phyloP scores from a whole-genome alignment of 202 grass and related monocot species.

The Carex arenaria region DNA sequence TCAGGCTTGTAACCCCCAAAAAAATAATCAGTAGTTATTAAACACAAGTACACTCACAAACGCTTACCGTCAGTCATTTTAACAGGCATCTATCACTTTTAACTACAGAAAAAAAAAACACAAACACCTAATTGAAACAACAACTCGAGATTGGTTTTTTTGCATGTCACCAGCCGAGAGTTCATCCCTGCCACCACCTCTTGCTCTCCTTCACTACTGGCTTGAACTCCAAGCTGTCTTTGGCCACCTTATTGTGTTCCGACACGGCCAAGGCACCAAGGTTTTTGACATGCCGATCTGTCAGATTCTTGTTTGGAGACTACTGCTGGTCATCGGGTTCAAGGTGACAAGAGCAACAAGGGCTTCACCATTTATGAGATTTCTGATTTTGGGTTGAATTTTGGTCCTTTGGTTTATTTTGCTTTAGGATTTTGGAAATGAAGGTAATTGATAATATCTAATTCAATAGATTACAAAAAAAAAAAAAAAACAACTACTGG shows the following conservation, averaged over 20 bases:
- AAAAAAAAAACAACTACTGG: not conserved
- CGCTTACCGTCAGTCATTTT: not conserved
- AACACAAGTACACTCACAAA: not conserved
- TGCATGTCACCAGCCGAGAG: constrained; percentile 20
- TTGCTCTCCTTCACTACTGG: constrained; percentile 19
- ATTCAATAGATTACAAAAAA: not conserved
- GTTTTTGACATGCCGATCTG: constrained; percentile 26
- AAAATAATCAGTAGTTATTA: not conserved
- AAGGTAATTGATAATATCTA: not conserved
- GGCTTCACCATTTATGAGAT: not conserved
- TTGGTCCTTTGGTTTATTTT: not conserved
- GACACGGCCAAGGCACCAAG: constrained; percentile 29
- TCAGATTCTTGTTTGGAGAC: constrained; percentile 21
- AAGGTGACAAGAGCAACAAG: not conserved
- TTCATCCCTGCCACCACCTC: constrained; percentile 34
- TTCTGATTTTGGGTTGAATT: not conserved
- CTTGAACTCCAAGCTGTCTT: constrained; percentile 24
- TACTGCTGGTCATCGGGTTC: not conserved
- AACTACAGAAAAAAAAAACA: not conserved
- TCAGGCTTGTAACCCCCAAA: not conserved
- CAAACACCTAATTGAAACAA: not conserved
- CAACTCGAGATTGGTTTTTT: not conserved
- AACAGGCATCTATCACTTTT: not conserved
- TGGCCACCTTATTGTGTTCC: constrained; percentile 25
- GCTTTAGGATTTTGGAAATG: not conserved